phyloP scores from a whole-genome alignment of 805 yeast species.

The Wickerhamiella spandovensis region DNA sequence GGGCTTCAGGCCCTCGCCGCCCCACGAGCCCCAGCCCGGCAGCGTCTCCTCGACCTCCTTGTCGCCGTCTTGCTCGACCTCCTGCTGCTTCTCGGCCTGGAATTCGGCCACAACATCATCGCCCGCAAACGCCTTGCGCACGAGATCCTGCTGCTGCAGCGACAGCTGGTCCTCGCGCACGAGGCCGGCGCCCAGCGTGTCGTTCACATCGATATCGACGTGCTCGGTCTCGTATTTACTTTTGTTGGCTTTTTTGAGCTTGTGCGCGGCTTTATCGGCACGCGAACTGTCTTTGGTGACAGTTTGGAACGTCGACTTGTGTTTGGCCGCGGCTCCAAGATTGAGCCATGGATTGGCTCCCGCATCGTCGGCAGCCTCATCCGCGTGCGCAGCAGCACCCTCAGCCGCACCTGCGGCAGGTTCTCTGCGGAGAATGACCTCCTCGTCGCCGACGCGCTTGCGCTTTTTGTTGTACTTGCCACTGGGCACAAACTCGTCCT shows the following conservation, averaged over 20 bases:
- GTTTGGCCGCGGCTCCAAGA: conserved; percentile 29
- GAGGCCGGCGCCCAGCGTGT: conserved; percentile 13
- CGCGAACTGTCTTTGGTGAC: conserved; percentile 28
- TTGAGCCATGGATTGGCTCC: conserved; percentile 26
- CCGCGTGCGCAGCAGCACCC: conserved; percentile 1
- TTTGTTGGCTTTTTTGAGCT: conserved; percentile 27
- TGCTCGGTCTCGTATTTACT: conserved; percentile 15
- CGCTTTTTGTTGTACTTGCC: conserved; percentile 3
- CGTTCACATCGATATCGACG: conserved; percentile 12
- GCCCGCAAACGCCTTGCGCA: conserved; percentile 91
- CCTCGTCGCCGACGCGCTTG: conserved; percentile 4
- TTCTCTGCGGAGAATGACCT: conserved; percentile 1
- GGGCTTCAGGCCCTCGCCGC: conserved; percentile 46
- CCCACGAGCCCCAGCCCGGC: conserved; percentile 99
- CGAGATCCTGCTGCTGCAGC: conserved; percentile 39
- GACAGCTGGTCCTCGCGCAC: conserved; percentile 19
- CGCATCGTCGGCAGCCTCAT: not conserved
- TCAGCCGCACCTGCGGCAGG: conserved; percentile 10
- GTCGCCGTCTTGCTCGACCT: conserved; percentile 68
- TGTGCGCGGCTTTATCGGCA: conserved; percentile 2
- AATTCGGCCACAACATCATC: conserved; percentile 85
- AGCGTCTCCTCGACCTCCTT: conserved; percentile 70
- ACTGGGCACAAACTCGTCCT: not conserved
- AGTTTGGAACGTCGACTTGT: conserved; percentile 37
- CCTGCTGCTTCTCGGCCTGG: conserved; percentile 56